Conservation (phyloP, 768 basidiomycete genomes). For the Suillus americanus region DNA sequence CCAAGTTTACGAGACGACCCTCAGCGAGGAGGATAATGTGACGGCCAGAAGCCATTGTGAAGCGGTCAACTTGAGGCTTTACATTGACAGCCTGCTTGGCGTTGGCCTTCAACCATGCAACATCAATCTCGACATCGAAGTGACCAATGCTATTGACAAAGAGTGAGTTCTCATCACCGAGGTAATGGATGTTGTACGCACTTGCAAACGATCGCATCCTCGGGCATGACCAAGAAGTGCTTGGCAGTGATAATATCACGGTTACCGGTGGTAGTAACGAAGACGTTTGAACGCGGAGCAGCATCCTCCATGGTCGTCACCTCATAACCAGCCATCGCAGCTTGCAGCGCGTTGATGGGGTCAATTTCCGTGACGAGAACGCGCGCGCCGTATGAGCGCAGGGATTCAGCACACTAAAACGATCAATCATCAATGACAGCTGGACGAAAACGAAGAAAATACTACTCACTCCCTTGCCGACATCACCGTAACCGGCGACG, state of each 20-base stretch:
- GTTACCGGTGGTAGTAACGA: slow-evolving; percentile 99
- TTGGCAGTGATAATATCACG: slow-evolving; percentile 92
- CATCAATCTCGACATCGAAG: slow-evolving; percentile 91
- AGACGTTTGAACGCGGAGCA: slow-evolving; percentile 84
- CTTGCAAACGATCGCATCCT: slow-evolving; percentile 99
- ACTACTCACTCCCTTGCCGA: slow-evolving; percentile 92
- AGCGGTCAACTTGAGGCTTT: slow-evolving; percentile 99
- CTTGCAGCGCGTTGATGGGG: slow-evolving; percentile 99
- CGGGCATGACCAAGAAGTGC: slow-evolving; percentile 93
- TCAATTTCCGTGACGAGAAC: slow-evolving; percentile 98
- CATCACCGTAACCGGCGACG: slow-evolving; percentile 98
- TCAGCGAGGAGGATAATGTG: slow-evolving; percentile 98
- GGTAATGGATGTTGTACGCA: slow-evolving; percentile 39
- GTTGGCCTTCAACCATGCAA: slow-evolving; percentile 96
- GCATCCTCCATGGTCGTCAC: slow-evolving; percentile 99
- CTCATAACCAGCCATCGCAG: slow-evolving; percentile 99
- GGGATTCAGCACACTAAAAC: slow-evolving; percentile 91
- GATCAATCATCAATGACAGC: slow-evolving; percentile 4
- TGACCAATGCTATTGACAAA: slow-evolving; percentile 71
- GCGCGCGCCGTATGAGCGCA: slow-evolving; percentile 95
- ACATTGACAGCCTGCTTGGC: slow-evolving; percentile 82
- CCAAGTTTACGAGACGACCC: slow-evolving; percentile 98
- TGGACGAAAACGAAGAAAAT: background rate
- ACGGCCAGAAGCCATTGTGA: slow-evolving; percentile 87
- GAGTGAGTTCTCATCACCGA: slow-evolving; percentile 13